Evolutionary conservation across 2,329 filamentous ascomycete species (phyloP).

Genomic region (Chlorencoelia australis): DNA sequence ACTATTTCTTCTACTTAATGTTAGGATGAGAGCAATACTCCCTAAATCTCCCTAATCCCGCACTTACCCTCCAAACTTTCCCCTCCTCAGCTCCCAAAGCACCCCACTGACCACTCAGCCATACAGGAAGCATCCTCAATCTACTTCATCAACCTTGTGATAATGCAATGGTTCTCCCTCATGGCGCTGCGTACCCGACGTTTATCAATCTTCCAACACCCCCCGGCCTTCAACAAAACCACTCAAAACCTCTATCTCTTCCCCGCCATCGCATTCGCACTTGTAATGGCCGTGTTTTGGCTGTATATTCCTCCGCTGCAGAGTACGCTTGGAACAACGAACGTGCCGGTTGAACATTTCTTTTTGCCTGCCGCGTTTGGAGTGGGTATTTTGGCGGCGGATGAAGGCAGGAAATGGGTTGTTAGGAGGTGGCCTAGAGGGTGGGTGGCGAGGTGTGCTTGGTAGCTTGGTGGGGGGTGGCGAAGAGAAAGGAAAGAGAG

Average conservation of each 20-base stretch:
- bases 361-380: conserved; percentile 70
- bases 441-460: conserved; percentile 49
- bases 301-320: conserved; percentile 59
- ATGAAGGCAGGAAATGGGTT: conserved; percentile 55
- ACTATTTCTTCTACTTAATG: too few species aligned
- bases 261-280: conserved; percentile 58
- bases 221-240: conserved; percentile 52
- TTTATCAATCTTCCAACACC: conserved; percentile 61
- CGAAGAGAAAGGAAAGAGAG: too few species aligned
- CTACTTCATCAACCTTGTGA: conserved; percentile 71
- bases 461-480: too few species aligned
- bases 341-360: conserved; percentile 63
- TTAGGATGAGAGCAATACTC: too few species aligned
- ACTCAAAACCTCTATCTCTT: conserved; percentile 62
- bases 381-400: conserved; percentile 49
- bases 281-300: conserved; percentile 62
- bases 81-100: too few species aligned
- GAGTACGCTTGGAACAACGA: conserved; percentile 45
- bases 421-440: conserved; percentile 51
- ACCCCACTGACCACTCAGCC: too few species aligned
- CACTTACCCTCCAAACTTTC: too few species aligned
- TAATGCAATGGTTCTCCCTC: conserved; percentile 73
- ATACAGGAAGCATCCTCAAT: conserved; percentile 40
- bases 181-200: conserved; percentile 56
- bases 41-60: too few species aligned